A percentile compares a stretch with the other conserved stretches of the same genome.
These are phyloP conservation scores for Lachnellula arida DNA, from an alignment of 2,329 filamentous ascomycete genomes.

Conservation along the genomic window DNA sequence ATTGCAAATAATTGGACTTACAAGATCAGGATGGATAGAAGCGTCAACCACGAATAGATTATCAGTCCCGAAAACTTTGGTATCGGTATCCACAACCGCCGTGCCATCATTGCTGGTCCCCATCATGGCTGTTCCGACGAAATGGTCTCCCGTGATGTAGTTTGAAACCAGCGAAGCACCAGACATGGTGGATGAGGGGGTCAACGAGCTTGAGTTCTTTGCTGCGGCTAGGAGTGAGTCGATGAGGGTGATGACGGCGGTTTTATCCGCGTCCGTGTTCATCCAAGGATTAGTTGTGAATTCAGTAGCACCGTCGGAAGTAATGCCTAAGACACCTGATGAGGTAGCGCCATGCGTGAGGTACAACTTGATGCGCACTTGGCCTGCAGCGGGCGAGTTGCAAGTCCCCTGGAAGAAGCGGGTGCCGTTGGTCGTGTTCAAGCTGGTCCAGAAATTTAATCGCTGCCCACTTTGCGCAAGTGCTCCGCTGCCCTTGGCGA, in stretches of 20 bases:
- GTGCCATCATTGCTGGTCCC: constrained; percentile 52
- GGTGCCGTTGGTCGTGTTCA: constrained; percentile 39
- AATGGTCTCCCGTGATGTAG: constrained; percentile 37
- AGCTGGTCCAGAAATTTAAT: constrained; percentile 45
- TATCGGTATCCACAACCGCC: constrained; percentile 57
- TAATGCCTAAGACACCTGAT: constrained; percentile 40
- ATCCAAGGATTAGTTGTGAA: constrained; percentile 28
- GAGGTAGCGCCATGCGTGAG: constrained; percentile 47
- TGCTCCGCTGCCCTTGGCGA: constrained; percentile 35
- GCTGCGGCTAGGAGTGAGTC: constrained; percentile 46
- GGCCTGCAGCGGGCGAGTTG: constrained; percentile 38
- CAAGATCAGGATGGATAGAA: constrained; percentile 58
- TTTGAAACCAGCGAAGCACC: constrained; percentile 3
- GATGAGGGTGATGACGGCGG: constrained; percentile 48
- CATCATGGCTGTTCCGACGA: constrained; percentile 55
- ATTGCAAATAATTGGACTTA: background rate
- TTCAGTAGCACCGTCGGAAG: constrained; percentile 37
- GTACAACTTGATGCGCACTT: constrained; percentile 45
- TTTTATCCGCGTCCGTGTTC: constrained; percentile 55
- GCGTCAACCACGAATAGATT: constrained; percentile 65
- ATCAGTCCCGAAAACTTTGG: constrained; percentile 61
- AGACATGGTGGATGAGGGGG: constrained; percentile 15
- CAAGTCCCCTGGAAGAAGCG: constrained; percentile 43
- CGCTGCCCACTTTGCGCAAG: constrained; percentile 39
- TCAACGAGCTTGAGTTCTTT: constrained; percentile 48